Conservation (phyloP, 768 basidiomycete genomes). For the Sutorius australiensis region DNA sequence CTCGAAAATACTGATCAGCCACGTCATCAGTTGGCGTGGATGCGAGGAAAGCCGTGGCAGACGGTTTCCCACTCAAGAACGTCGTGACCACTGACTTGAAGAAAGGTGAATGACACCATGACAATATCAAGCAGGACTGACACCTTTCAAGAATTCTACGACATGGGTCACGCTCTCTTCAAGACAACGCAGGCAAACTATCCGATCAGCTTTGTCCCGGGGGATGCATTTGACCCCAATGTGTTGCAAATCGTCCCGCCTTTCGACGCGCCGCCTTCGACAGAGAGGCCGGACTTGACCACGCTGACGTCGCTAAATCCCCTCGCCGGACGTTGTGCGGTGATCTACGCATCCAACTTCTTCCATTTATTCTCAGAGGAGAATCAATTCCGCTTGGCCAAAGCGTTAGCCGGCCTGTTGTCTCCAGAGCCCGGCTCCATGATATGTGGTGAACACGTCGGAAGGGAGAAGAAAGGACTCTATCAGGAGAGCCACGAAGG, state of each 20-base stretch:
- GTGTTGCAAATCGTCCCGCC: constrained; percentile 37
- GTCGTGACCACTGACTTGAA: constrained; percentile 39
- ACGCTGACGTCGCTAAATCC: constrained; percentile 43
- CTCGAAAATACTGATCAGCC: background rate
- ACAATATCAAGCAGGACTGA: background rate
- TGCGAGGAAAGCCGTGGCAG: constrained; percentile 37
- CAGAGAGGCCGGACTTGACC: constrained; percentile 26
- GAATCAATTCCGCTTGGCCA: constrained; percentile 29
- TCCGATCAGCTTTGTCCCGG: constrained; percentile 49
- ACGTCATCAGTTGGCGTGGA: constrained; percentile 29
- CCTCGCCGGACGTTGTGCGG: constrained; percentile 46
- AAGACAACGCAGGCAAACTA: constrained; percentile 49
- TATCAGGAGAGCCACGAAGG: background rate
- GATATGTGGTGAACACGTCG: constrained; percentile 29
- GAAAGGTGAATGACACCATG: constrained; percentile 24
- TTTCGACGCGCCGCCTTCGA: constrained; percentile 23
- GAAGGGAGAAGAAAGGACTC: constrained; percentile 1
- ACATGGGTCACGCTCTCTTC: constrained; percentile 60
- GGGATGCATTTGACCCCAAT: constrained; percentile 48
- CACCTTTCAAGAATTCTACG: constrained; percentile 46
- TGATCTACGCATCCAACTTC: constrained; percentile 47
- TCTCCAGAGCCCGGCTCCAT: constrained; percentile 30
- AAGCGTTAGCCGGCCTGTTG: constrained; percentile 27
- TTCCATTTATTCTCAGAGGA: constrained; percentile 39
- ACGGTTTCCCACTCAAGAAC: constrained; percentile 41